phyloP scores from a whole-genome alignment of 192 early-diverging fungal species.

The Oehlia diaphana region DNA sequence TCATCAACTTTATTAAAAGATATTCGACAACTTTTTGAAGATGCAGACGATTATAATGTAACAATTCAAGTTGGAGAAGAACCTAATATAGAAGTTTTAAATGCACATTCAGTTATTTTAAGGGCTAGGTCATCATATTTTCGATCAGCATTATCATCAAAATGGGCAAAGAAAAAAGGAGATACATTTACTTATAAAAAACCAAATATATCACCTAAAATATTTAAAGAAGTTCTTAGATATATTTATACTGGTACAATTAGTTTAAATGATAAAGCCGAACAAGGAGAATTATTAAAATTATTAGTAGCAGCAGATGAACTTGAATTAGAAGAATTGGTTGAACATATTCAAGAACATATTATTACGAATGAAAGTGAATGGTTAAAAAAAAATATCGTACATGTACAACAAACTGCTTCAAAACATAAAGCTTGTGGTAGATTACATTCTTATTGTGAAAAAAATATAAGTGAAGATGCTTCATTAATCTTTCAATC shows the following conservation, averaged over 20 bases:
- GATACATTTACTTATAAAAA: constrained; percentile 1
- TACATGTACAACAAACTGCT: not conserved
- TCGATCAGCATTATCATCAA: not conserved
- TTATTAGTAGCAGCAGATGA: constrained; percentile 12
- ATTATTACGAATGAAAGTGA: not conserved
- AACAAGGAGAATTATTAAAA: not conserved
- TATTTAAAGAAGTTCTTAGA: constrained; percentile 9
- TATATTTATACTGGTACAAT: constrained; percentile 12
- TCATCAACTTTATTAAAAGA: not conserved
- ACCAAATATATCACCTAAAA: constrained; percentile 8
- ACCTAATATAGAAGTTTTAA: not conserved
- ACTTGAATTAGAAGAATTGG: not conserved
- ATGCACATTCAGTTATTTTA: constrained; percentile 14
- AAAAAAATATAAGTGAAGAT: constrained; percentile 1
- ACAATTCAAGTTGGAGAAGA: constrained; percentile 14
- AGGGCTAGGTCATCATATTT: constrained; percentile 20
- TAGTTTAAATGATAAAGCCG: not conserved
- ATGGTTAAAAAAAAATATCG: constrained; percentile 1
- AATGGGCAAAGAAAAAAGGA: not conserved
- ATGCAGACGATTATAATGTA: constrained; percentile 22
- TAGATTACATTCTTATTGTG: not conserved
- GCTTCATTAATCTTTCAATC: constrained; percentile 3
- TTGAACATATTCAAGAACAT: constrained; percentile 6
- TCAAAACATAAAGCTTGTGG: not conserved
- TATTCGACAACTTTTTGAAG: constrained; percentile 3